Conservation (phyloP, 345 rosid genomes). For the Lenwebbia sp. region DNA sequence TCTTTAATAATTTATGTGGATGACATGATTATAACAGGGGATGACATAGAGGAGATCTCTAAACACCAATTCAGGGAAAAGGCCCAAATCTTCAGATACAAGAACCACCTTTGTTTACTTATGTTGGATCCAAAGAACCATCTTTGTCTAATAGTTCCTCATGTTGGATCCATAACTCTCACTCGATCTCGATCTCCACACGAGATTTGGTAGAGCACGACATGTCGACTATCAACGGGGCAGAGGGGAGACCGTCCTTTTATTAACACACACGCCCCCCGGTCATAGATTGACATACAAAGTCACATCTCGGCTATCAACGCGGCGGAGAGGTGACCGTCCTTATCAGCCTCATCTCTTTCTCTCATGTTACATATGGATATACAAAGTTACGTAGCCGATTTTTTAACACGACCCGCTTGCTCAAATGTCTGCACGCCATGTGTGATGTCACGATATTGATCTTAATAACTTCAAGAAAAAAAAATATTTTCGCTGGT, state of each 20-base stretch:
- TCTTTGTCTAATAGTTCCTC: neutral
- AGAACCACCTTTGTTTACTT: neutral
- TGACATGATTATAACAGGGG: too few species aligned
- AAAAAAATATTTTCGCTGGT: too few species aligned
- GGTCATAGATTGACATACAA: too few species aligned
- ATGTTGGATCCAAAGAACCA: neutral
- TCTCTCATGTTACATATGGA: neutral
- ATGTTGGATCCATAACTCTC: neutral
- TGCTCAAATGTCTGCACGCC: neutral
- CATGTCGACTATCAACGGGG: too few species aligned
- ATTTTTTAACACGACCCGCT: rapidly evolving
- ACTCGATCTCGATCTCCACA: too few species aligned
- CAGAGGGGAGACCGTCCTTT: too few species aligned
- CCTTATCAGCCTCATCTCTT: neutral
- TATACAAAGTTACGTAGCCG: neutral
- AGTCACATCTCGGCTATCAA: too few species aligned
- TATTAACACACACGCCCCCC: too few species aligned
- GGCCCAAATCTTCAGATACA: neutral
- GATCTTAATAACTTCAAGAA: neutral
- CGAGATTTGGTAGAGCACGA: neutral
- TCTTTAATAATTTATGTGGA: too few species aligned
- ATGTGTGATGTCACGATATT: rapidly evolving
- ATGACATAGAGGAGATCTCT: too few species aligned
- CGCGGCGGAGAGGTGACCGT: too few species aligned
- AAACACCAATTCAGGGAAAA: neutral